phyloP scores from a whole-genome alignment of 2,329 filamentous ascomycete species.

The Monosporascus cannonballus region DNA sequence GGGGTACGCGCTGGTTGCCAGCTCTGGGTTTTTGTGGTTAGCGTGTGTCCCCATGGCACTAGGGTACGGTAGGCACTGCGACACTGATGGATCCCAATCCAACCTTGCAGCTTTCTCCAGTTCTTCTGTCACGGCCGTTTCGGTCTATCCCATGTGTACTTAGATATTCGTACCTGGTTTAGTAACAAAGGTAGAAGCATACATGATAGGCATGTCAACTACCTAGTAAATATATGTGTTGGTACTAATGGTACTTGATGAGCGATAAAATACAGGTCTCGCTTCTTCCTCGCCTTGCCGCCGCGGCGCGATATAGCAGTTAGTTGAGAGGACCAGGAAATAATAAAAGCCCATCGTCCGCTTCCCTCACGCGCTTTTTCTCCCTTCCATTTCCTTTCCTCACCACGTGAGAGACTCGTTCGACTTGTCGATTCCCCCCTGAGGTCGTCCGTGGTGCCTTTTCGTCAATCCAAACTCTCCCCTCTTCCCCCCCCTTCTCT shows the following conservation, averaged over 20 bases:
- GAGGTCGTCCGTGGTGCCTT: conserved; percentile 24
- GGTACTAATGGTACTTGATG: neutral
- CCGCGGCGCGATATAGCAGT: neutral
- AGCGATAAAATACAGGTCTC: neutral
- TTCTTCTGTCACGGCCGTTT: neutral
- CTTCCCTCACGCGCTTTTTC: conserved; percentile 9
- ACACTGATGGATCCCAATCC: neutral
- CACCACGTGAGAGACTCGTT: conserved; percentile 20
- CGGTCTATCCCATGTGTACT: neutral
- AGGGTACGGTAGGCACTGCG: neutral
- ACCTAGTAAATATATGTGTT: neutral
- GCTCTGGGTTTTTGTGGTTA: neutral
- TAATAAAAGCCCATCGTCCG: conserved; percentile 3
- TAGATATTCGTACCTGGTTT: neutral
- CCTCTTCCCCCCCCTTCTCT: conserved; percentile 17
- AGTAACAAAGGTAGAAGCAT: neutral
- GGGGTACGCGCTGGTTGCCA: neutral
- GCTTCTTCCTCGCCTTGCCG: neutral
- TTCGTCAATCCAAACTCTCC: conserved; percentile 15
- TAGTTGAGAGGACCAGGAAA: neutral
- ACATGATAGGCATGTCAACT: neutral
- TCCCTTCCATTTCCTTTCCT: conserved; percentile 5
- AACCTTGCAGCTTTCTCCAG: neutral
- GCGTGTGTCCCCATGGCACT: neutral
- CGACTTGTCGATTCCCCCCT: conserved; percentile 17